Percentiles rank a stretch among this genome's conserved stretches.
phyloP scores from a whole-genome alignment of 163 green algal genomes.

The Trebouxiophyceae sp. region DNA sequence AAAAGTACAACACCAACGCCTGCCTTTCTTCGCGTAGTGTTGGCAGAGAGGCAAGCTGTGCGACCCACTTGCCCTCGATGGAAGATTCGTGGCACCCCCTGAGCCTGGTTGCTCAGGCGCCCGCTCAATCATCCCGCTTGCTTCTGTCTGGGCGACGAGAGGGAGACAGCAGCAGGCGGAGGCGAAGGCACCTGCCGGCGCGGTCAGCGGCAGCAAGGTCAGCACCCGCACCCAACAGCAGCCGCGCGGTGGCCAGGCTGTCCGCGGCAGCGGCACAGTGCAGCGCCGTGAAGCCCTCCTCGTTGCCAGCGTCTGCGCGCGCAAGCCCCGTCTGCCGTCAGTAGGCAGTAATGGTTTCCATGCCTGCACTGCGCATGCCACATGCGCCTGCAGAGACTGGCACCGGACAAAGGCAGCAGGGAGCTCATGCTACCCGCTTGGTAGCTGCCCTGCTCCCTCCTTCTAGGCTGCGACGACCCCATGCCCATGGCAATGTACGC shows the following conservation, averaged over 20 bases:
- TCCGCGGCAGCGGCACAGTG: conserved; percentile 39
- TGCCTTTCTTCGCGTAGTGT: too few species aligned
- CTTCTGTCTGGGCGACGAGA: too few species aligned
- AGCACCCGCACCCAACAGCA: conserved; percentile 10
- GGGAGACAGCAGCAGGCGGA: too few species aligned
- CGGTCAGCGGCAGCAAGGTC: neutral
- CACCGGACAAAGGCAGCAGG: too few species aligned
- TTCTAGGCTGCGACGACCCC: neutral
- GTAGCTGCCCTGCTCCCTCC: neutral
- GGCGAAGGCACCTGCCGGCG: conserved; percentile 9
- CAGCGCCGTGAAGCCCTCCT: conserved; percentile 32
- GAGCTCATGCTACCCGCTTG: neutral
- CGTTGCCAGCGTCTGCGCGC: conserved; percentile 10
- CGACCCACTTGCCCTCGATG: too few species aligned
- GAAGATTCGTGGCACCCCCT: neutral
- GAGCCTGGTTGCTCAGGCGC: neutral
- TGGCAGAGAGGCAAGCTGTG: too few species aligned
- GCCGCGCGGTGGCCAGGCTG: conserved; percentile 2
- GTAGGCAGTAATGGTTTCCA: neutral
- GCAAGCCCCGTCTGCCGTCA: neutral
- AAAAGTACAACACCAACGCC: too few species aligned
- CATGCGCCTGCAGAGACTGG: too few species aligned
- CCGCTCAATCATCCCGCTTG: too few species aligned
- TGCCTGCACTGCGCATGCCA: conserved; percentile 1
- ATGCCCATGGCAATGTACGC: too few species aligned